Evolutionary conservation across 257 asterid genomes (phyloP).

Genomic region (Buddleja alternifolia): DNA sequence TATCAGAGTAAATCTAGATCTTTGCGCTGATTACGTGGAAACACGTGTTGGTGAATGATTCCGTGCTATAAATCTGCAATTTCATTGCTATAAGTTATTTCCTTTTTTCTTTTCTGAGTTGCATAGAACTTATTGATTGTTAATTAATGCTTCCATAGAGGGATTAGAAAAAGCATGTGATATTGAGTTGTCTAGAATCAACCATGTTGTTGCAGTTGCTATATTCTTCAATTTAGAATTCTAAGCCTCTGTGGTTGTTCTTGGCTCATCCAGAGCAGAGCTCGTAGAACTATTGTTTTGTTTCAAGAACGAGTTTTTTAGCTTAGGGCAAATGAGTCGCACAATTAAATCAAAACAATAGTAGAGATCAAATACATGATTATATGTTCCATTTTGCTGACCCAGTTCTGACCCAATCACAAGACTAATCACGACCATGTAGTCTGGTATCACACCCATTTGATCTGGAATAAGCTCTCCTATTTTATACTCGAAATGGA

Average conservation of each 20-base stretch:
- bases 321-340: not conserved
- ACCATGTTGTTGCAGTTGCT: not conserved
- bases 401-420: not conserved
- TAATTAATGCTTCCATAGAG: conserved; percentile 12
- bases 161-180: not conserved
- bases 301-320: not conserved
- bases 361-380: not conserved
- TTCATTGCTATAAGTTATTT: conserved; percentile 11
- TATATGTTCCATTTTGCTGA: not conserved
- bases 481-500: not conserved
- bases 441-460: not conserved
- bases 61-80: conserved; percentile 2
- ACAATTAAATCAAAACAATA: not conserved
- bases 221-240: conserved; percentile 16
- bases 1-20: conserved; percentile 15
- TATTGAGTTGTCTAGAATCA: not conserved
- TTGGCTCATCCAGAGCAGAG: conserved; percentile 19
- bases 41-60: conserved; percentile 30
- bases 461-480: no score
- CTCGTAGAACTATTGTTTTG: conserved; percentile 15
- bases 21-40: conserved; percentile 10
- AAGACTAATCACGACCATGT: not conserved
- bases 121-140: conserved; percentile 1
- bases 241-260: conserved; percentile 4
- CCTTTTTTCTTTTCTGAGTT: conserved; percentile 3